Percentiles rank a stretch among this genome's conserved stretches.
Conservation (phyloP, 345 rosid species). For the Populus davidiana region DNA sequence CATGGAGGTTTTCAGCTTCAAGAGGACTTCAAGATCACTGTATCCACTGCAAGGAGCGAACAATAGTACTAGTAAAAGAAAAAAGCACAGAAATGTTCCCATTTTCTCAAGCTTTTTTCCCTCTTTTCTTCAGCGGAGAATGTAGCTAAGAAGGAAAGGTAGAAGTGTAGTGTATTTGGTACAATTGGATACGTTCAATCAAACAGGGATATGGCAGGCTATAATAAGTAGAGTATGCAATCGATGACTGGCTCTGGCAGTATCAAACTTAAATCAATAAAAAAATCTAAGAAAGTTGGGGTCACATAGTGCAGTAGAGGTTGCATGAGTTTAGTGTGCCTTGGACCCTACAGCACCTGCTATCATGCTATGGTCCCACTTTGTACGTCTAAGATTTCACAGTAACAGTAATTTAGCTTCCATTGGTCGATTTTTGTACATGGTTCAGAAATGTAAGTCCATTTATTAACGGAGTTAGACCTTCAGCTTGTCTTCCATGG, state of each 20-base stretch:
- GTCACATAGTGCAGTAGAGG: neutral
- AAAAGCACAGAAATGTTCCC: constrained; percentile 23
- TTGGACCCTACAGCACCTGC: constrained; percentile 7
- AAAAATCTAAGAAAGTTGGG: constrained; percentile 2
- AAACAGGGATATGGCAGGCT: constrained; percentile 2
- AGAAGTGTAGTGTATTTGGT: constrained; percentile 22
- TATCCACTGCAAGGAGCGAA: constrained; percentile 27
- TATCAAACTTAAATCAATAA: constrained; percentile 25
- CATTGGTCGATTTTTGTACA: neutral
- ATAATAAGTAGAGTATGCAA: constrained; percentile 29
- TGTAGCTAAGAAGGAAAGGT: neutral
- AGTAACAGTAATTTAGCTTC: constrained; percentile 1
- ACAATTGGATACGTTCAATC: constrained; percentile 23
- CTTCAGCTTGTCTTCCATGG: neutral
- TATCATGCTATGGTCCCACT: neutral
- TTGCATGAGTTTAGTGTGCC: constrained; percentile 13
- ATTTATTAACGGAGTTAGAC: constrained; percentile 11
- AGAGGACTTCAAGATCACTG: constrained; percentile 55
- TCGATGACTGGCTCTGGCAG: constrained; percentile 32
- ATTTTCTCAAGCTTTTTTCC: constrained; percentile 3
- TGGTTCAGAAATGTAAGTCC: neutral
- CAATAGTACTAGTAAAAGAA: constrained; percentile 20
- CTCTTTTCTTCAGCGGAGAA: neutral
- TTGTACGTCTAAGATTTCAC: constrained; percentile 13
- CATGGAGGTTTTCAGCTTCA: constrained; percentile 65